Conservation (phyloP, 1,139 yeast genomes). For the Lodderomyces metapsilosis region DNA sequence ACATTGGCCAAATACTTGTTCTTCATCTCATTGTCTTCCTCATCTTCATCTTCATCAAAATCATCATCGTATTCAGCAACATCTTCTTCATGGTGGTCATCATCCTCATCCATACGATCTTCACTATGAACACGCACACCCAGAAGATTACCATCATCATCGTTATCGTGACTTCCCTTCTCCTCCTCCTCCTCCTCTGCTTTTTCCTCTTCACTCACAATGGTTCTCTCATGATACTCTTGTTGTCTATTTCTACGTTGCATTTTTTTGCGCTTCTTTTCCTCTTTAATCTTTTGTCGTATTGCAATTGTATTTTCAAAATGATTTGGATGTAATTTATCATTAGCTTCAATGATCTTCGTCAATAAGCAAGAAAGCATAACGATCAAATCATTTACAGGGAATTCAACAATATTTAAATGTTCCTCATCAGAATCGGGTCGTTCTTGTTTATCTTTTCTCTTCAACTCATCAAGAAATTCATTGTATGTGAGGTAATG, state of each 20-base stretch:
- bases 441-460: constrained; percentile 19
- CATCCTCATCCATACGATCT: constrained; percentile 13
- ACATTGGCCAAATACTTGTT: constrained; percentile 69
- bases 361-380: constrained; percentile 86
- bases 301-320: constrained; percentile 52
- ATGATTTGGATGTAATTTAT: constrained; percentile 72
- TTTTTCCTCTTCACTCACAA: constrained; percentile 14
- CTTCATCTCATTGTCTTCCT: constrained; percentile 46
- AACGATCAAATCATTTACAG: constrained; percentile 73
- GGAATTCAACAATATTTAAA: constrained; percentile 78
- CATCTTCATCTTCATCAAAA: constrained; percentile 31
- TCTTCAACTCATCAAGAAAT: constrained; percentile 33
- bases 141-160: constrained; percentile 9
- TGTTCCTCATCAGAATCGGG: constrained; percentile 44
- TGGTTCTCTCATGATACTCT: constrained; percentile 10
- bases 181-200: constrained; percentile 15
- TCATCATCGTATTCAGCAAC: constrained; percentile 16
- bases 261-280: constrained; percentile 28
- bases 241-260: constrained; percentile 19
- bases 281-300: constrained; percentile 44
- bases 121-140: constrained; percentile 4
- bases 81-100: constrained; percentile 19
- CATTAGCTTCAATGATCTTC: constrained; percentile 91
- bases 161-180: too few species aligned
- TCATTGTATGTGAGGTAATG: constrained; percentile 48